Conservation (phyloP, 345 rosid genomes). For the Gossypium rotundifolium region DNA sequence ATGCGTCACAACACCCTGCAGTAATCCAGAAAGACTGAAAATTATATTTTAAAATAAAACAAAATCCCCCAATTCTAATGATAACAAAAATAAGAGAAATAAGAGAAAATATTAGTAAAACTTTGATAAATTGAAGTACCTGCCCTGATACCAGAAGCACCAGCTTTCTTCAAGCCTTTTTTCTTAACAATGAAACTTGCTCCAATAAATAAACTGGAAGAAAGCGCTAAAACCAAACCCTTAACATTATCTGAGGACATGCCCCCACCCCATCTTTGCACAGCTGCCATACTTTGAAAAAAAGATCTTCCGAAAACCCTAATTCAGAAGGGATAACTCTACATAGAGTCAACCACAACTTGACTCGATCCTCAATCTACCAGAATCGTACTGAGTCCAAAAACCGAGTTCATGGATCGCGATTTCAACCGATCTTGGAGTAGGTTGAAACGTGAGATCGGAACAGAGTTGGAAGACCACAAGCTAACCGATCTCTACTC, state of each 20-base stretch:
- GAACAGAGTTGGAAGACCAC: neutral
- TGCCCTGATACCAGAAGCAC: conserved; percentile 63
- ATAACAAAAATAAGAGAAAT: neutral
- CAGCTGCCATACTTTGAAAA: conserved; percentile 4
- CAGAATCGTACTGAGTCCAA: neutral
- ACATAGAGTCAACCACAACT: neutral
- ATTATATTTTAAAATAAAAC: neutral
- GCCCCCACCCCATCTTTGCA: conserved; percentile 48
- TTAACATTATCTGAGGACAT: conserved; percentile 81
- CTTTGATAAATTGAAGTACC: conserved; percentile 32
- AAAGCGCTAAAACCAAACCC: conserved; percentile 79
- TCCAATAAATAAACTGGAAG: conserved; percentile 83
- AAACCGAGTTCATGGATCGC: conserved; percentile 4
- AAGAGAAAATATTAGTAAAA: neutral
- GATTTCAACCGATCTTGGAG: neutral
- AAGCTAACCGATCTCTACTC: neutral
- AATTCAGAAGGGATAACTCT: neutral
- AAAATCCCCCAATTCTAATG: neutral
- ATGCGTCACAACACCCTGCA: neutral
- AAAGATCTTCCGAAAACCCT: neutral
- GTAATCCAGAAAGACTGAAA: neutral
- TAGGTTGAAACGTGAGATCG: neutral
- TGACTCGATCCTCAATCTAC: neutral
- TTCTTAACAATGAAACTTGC: conserved; percentile 88
- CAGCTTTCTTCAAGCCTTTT: conserved; percentile 82